phyloP scores from a whole-genome alignment of 306 rosid species.

The Astragalus glycyphyllos region DNA sequence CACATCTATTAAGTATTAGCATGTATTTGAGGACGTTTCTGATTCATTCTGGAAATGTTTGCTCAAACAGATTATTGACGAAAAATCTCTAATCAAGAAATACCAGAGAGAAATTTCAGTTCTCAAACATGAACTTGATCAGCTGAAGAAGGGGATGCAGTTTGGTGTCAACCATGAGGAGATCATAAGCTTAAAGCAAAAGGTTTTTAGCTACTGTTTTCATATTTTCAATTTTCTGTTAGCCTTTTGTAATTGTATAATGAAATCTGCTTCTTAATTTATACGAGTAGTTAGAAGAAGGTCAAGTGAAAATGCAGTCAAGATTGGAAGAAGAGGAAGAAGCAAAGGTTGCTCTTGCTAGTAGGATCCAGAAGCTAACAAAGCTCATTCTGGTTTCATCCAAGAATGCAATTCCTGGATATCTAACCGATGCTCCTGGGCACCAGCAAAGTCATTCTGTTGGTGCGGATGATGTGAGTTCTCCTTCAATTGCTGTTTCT shows the following conservation, averaged over 20 bases:
- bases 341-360: constrained; percentile 96
- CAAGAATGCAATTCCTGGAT: constrained; percentile 87
- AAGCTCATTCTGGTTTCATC: constrained; percentile 98
- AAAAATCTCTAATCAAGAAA: constrained; percentile 94
- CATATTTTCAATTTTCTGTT: constrained; percentile 21
- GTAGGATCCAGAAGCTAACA: constrained; percentile 97
- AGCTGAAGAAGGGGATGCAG: constrained; percentile 80
- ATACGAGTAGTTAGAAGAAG: constrained; percentile 85
- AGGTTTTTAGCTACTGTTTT: constrained; percentile 57
- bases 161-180: constrained; percentile 88
- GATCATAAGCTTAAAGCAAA: constrained; percentile 76
- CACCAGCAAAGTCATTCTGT: constrained; percentile 71
- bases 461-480: constrained; percentile 91
- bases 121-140: constrained; percentile 94
- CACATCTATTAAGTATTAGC: constrained; percentile 18
- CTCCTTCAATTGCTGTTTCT: constrained; percentile 41
- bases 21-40: constrained; percentile 20
- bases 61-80: constrained; percentile 84
- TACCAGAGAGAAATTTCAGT: constrained; percentile 93
- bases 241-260: constrained; percentile 32
- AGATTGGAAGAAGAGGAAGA: constrained; percentile 99
- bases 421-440: constrained; percentile 73
- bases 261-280: constrained; percentile 37
- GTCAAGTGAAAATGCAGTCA: constrained; percentile 98
- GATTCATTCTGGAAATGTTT: constrained; percentile 41